Percentiles rank a stretch among this genome's conserved stretches.
phyloP scores from a whole-genome alignment of 202 grass and related monocot species.

The Schoenoplectus tabernaemontani region DNA sequence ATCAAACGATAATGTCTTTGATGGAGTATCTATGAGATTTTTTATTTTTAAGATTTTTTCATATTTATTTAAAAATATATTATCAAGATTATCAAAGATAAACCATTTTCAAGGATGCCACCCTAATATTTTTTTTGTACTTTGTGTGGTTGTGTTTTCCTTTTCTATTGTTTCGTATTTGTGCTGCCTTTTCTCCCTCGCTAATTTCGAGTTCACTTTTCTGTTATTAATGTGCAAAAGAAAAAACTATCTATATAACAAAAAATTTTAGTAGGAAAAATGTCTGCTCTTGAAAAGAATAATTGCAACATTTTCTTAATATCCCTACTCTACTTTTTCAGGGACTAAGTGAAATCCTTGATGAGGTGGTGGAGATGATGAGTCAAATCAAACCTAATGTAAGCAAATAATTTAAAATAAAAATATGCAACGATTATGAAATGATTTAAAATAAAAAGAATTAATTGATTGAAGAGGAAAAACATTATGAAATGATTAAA shows the following conservation, averaged over 20 bases:
- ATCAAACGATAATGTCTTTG: no score
- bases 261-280: neutral
- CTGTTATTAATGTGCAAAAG: neutral
- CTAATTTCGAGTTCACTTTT: neutral
- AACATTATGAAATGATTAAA: neutral
- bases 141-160: neutral
- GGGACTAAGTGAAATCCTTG: conserved; percentile 2
- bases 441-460: neutral
- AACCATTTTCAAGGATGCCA: no score
- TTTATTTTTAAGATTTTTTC: no score
- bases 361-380: conserved; percentile 13
- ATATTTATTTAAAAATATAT: no score
- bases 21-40: no score
- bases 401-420: neutral
- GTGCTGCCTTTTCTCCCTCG: neutral
- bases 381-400: neutral
- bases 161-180: neutral
- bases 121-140: neutral
- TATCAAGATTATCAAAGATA: no score
- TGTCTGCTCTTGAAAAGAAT: neutral
- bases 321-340: neutral
- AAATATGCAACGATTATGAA: neutral
- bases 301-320: neutral
- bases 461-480: neutral
- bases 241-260: neutral